Percentiles rank a stretch among this genome's conserved stretches.
Conservation (phyloP, 768 basidiomycete species). For the Tulasnella sp. region DNA sequence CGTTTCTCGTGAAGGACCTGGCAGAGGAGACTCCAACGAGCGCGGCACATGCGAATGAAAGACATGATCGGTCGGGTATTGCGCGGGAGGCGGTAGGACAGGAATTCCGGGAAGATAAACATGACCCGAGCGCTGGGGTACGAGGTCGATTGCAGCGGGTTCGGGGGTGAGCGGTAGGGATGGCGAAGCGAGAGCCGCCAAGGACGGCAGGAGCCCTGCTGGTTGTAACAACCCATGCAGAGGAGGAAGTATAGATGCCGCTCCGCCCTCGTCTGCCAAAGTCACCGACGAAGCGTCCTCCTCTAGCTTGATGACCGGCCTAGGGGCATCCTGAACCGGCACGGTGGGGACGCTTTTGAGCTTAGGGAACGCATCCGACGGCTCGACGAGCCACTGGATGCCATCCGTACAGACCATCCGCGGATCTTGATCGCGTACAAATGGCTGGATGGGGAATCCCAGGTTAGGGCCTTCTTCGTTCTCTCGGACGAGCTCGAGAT, state of each 20-base stretch:
- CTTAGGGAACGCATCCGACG: not conserved
- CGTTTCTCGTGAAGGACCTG: no score
- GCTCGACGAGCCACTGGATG: not conserved
- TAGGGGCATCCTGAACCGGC: not conserved
- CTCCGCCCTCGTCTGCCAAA: not conserved
- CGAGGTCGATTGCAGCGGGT: not conserved
- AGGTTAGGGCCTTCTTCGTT: not conserved
- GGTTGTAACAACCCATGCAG: not conserved
- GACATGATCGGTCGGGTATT: not conserved
- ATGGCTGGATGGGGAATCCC: not conserved
- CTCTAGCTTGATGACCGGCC: not conserved
- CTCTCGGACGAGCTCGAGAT: not conserved
- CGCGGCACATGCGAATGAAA: not conserved
- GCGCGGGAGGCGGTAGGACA: not conserved
- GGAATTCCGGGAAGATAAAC: not conserved
- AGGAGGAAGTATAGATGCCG: not conserved
- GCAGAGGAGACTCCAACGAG: no score
- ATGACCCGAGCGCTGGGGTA: not conserved
- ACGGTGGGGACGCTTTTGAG: not conserved
- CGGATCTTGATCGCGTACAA: not conserved
- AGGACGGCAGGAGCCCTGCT: not conserved
- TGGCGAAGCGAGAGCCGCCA: not conserved
- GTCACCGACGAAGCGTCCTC: not conserved
- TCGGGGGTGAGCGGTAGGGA: not conserved
- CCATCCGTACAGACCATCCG: not conserved